Evolutionary conservation across 2,329 filamentous ascomycete genomes (phyloP).

Genomic region (Blastomyces silverae): DNA sequence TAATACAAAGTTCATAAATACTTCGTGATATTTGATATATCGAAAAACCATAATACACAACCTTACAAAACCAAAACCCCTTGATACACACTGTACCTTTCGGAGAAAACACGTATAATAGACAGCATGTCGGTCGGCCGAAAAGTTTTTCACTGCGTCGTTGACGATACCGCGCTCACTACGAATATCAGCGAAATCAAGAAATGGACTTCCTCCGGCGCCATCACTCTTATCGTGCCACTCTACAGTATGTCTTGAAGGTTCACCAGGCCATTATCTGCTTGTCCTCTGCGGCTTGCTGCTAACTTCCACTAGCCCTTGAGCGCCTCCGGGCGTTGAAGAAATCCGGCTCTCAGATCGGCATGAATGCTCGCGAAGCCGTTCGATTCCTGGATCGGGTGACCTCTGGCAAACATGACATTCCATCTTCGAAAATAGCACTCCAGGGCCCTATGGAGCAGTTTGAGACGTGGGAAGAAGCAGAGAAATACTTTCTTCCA

Average conservation of each 20-base stretch:
- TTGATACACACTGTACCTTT: neutral
- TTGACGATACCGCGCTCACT: slow-evolving; percentile 48
- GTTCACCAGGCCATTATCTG: neutral
- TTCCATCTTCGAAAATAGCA: slow-evolving; percentile 38
- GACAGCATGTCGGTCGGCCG: slow-evolving; percentile 36
- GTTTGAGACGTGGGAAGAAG: slow-evolving; percentile 43
- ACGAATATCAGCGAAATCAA: slow-evolving; percentile 50
- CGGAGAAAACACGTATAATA: neutral
- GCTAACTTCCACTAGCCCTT: slow-evolving; percentile 33
- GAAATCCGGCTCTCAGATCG: slow-evolving; percentile 42
- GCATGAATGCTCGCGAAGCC: slow-evolving; percentile 47
- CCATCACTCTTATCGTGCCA: slow-evolving; percentile 46
- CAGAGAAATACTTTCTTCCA: slow-evolving; percentile 41
- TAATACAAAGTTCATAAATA: slow-evolving; percentile 10
- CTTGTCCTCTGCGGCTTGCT: slow-evolving; percentile 5
- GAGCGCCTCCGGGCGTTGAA: slow-evolving; percentile 43
- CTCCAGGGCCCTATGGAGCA: slow-evolving; percentile 47
- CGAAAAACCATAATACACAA: neutral
- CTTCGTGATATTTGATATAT: slow-evolving; percentile 10
- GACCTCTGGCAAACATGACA: slow-evolving; percentile 43
- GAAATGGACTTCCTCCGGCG: slow-evolving; percentile 46
- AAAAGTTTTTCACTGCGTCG: slow-evolving; percentile 48
- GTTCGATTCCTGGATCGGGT: slow-evolving; percentile 48
- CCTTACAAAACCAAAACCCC: neutral
- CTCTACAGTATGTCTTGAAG: slow-evolving; percentile 43